Evolutionary conservation across 257 asterid genomes (phyloP).

Genomic region (Lycium ferocissimum): DNA sequence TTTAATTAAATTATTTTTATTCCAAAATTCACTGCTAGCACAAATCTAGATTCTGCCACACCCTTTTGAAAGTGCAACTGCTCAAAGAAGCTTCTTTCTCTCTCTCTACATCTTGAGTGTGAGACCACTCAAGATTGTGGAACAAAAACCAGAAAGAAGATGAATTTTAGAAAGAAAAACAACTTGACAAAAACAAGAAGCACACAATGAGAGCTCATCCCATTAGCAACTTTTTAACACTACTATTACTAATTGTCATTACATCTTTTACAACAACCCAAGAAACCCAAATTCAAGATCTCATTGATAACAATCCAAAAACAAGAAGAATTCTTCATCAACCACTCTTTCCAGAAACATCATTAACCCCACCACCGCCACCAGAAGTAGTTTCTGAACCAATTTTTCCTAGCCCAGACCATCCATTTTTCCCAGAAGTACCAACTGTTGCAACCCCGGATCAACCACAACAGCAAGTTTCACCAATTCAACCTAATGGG

Average conservation of each 20-base stretch:
- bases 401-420: constrained; percentile 62
- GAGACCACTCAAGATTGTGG: neutral
- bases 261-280: constrained; percentile 26
- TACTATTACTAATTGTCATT: constrained; percentile 28
- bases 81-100: neutral
- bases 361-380: constrained; percentile 49
- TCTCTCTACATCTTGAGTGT: neutral
- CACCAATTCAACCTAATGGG: constrained; percentile 8
- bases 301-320: constrained; percentile 19
- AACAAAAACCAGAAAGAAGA: neutral
- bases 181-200: neutral
- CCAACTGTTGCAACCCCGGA: constrained; percentile 57
- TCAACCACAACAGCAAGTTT: constrained; percentile 47
- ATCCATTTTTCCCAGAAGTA: constrained; percentile 92
- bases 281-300: constrained; percentile 32
- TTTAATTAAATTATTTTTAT: neutral
- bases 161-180: neutral
- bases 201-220: constrained; percentile 39
- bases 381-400: constrained; percentile 33
- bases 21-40: neutral
- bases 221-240: constrained; percentile 44
- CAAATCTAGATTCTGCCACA: constrained; percentile 3
- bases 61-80: constrained; percentile 7
- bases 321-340: constrained; percentile 85
- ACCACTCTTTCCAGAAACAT: constrained; percentile 65